Evolutionary conservation across 2,329 filamentous ascomycete genomes (phyloP).

Genomic region (Penicillium sumatraense): DNA sequence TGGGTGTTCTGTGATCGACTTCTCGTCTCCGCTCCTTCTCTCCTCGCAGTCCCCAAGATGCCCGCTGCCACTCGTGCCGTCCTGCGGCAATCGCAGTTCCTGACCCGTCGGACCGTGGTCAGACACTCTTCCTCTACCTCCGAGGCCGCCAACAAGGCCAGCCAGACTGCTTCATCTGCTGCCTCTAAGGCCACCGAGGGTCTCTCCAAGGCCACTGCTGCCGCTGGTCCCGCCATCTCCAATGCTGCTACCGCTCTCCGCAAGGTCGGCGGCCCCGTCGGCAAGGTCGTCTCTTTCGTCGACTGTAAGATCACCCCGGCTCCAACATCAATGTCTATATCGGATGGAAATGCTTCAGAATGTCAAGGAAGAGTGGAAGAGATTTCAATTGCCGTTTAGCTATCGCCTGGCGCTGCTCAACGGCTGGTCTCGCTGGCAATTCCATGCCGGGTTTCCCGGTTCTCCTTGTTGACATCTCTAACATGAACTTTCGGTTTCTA

Average conservation of each 20-base stretch:
- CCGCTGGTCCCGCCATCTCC: conserved; percentile 76
- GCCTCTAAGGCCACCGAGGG: conserved; percentile 75
- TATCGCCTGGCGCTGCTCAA: not conserved
- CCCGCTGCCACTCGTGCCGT: conserved; percentile 50
- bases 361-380: not conserved
- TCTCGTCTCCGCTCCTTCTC: conserved; percentile 31
- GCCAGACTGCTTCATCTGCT: conserved; percentile 47
- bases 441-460: not conserved
- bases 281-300: conserved; percentile 75
- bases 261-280: conserved; percentile 82
- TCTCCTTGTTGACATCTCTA: conserved; percentile 24
- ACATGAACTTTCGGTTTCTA: not conserved
- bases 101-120: conserved; percentile 50
- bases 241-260: conserved; percentile 73
- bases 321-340: not conserved
- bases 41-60: conserved; percentile 43
- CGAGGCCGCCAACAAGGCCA: conserved; percentile 51
- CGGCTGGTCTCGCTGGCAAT: not conserved
- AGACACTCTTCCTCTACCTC: conserved; percentile 54
- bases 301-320: conserved; percentile 71
- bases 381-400: not conserved
- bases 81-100: conserved; percentile 53
- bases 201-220: conserved; percentile 77
- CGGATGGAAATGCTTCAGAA: not conserved
- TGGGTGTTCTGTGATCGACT: conserved; percentile 31